phyloP scores from a whole-genome alignment of 2,329 filamentous ascomycete genomes.

The Hysterium pulicare region DNA sequence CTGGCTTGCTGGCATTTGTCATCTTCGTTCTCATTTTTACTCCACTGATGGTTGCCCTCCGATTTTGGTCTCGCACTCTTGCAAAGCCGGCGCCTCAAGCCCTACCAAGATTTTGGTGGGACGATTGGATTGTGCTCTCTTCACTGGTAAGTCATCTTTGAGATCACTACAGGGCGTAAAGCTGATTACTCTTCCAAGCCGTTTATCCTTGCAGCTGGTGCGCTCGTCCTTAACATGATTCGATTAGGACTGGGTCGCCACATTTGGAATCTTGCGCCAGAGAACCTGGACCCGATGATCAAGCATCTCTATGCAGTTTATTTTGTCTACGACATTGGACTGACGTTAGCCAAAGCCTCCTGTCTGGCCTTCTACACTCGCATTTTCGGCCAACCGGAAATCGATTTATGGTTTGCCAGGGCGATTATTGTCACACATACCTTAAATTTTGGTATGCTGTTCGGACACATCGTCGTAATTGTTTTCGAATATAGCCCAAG shows the following conservation, averaged over 20 bases:
- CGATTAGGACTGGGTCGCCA: slow-evolving; percentile 4
- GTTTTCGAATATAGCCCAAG: too few species aligned
- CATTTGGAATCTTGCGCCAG: slow-evolving; percentile 1
- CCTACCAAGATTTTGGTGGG: slow-evolving; percentile 4
- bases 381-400: background rate
- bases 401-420: slow-evolving; percentile 1
- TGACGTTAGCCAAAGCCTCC: slow-evolving; percentile 2
- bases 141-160: too few species aligned
- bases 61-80: slow-evolving; percentile 7
- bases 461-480: too few species aligned
- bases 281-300: background rate
- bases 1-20: slow-evolving; percentile 2
- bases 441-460: too few species aligned
- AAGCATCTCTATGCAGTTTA: slow-evolving; percentile 5
- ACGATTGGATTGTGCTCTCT: too few species aligned
- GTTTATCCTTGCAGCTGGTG: background rate
- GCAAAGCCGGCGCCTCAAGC: background rate
- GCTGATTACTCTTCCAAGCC: too few species aligned
- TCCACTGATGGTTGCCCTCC: background rate
- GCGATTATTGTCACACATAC: background rate
- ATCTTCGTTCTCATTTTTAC: slow-evolving; percentile 3
- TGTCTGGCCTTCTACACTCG: slow-evolving; percentile 5
- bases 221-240: slow-evolving; percentile 2
- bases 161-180: too few species aligned
- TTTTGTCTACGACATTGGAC: slow-evolving; percentile 1